These are phyloP conservation scores for Metschnikowia borealis DNA, from an alignment of 805 yeast species.

Conservation along the genomic window DNA sequence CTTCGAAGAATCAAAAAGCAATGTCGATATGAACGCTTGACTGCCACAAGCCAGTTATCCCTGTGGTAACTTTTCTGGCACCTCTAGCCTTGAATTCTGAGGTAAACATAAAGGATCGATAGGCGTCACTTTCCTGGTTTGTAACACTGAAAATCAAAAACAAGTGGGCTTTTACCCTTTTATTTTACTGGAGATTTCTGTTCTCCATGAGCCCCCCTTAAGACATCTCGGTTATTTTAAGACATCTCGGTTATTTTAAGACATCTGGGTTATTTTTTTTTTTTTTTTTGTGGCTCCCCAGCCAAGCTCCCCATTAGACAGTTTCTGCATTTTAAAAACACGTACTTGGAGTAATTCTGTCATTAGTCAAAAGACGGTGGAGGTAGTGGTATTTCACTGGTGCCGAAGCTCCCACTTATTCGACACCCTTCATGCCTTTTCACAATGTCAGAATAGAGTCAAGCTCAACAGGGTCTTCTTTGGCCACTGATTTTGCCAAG, in stretches of 20 bases:
- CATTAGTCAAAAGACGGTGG: constrained; percentile 36
- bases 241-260: too few relatives aligned
- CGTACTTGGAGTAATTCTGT: constrained; percentile 33
- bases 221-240: too few relatives aligned
- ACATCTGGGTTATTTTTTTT: too few relatives aligned
- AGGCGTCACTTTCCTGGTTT: constrained; percentile 43
- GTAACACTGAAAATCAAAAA: constrained; percentile 43
- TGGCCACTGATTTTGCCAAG: too few relatives aligned
- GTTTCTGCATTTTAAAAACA: constrained; percentile 30
- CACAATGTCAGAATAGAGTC: constrained; percentile 15
- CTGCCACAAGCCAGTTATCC: too few relatives aligned
- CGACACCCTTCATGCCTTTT: constrained; percentile 37
- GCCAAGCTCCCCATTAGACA: constrained; percentile 45
- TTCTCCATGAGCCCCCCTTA: constrained; percentile 46
- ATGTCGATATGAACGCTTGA: too few relatives aligned
- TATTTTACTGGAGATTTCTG: constrained; percentile 44
- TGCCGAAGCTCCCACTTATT: constrained; percentile 45
- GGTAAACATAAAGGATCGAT: constrained; percentile 44
- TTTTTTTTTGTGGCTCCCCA: too few relatives aligned
- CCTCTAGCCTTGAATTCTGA: constrained; percentile 14
- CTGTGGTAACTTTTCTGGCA: neutral
- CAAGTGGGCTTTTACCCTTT: constrained; percentile 39
- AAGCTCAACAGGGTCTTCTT: too few relatives aligned
- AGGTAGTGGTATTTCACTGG: constrained; percentile 42
- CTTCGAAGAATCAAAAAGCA: too few relatives aligned